These are phyloP conservation scores for Blastomyces gilchristii DNA, from an alignment of 2,329 filamentous ascomycete species.

Conservation along the genomic window DNA sequence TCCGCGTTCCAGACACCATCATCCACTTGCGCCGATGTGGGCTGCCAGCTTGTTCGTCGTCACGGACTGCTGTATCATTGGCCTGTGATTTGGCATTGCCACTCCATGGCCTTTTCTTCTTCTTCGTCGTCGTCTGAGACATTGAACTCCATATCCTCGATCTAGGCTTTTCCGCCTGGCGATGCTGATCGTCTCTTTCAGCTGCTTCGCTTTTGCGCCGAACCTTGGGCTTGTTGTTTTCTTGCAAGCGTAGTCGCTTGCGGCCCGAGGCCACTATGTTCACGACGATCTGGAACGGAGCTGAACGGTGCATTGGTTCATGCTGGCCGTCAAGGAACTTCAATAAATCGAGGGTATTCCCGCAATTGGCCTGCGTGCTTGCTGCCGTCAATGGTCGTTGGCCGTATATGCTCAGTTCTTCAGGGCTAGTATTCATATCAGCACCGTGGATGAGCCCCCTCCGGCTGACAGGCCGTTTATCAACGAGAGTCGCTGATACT, in stretches of 20 bases:
- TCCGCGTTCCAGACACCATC: conserved; percentile 1
- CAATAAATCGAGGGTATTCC: conserved; percentile 2
- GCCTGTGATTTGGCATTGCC: background rate
- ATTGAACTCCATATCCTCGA: conserved; percentile 2
- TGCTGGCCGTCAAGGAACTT: conserved; percentile 1
- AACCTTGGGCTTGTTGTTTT: background rate
- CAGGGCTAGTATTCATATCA: background rate
- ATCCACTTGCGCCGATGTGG: background rate
- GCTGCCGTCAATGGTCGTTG: background rate
- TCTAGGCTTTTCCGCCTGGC: background rate
- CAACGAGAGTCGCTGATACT: background rate
- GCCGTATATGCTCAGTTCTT: background rate
- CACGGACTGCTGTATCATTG: background rate
- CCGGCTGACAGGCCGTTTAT: background rate
- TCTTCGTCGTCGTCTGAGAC: background rate
- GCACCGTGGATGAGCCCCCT: background rate
- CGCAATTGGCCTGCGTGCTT: background rate
- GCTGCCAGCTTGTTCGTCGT: background rate
- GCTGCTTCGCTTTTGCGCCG: background rate
- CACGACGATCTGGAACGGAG: conserved; percentile 3
- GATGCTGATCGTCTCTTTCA: background rate
- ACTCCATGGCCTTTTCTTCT: background rate
- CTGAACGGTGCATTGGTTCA: conserved; percentile 5
- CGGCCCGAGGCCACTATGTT: conserved; percentile 1
- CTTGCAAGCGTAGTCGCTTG: conserved; percentile 4